Evolutionary conservation across 1,284 basidiomycete genomes (phyloP).

Genomic region (Filobasidium uniguttulatum): DNA sequence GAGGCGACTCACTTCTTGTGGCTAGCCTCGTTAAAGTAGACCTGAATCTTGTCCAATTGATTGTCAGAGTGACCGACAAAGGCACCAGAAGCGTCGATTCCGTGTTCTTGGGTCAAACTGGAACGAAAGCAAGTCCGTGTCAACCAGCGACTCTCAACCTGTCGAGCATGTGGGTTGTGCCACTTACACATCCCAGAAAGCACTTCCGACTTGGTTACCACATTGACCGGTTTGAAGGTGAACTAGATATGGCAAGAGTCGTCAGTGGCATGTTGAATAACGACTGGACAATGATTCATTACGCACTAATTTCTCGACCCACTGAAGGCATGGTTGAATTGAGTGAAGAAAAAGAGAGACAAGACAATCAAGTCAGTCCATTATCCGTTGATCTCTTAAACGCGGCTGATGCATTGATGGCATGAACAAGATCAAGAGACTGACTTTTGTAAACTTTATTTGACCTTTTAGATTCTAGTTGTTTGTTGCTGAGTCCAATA

Average conservation of each 20-base stretch:
- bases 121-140: constrained; percentile 33
- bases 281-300: no score
- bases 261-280: no score
- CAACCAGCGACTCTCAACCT: not conserved
- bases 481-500: no score
- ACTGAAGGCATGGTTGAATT: not conserved
- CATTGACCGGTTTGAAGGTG: constrained; percentile 95
- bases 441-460: no score
- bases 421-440: not conserved
- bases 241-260: constrained; percentile 37
- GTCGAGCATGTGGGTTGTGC: not conserved
- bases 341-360: no score
- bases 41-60: constrained; percentile 69
- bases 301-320: constrained; percentile 3
- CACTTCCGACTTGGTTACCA: constrained; percentile 81
- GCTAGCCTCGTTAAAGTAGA: constrained; percentile 87
- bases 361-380: no score
- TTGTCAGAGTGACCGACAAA: constrained; percentile 91
- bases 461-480: no score
- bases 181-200: constrained; percentile 11
- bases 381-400: no score
- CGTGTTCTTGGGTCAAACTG: constrained; percentile 91
- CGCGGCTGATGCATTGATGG: no score
- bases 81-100: constrained; percentile 54
- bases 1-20: constrained; percentile 19